Evolutionary conservation across 1,284 basidiomycete species (phyloP), one percentile per base, ranked within the genome.

Genomic region (Ustilago crameri): DNA sequence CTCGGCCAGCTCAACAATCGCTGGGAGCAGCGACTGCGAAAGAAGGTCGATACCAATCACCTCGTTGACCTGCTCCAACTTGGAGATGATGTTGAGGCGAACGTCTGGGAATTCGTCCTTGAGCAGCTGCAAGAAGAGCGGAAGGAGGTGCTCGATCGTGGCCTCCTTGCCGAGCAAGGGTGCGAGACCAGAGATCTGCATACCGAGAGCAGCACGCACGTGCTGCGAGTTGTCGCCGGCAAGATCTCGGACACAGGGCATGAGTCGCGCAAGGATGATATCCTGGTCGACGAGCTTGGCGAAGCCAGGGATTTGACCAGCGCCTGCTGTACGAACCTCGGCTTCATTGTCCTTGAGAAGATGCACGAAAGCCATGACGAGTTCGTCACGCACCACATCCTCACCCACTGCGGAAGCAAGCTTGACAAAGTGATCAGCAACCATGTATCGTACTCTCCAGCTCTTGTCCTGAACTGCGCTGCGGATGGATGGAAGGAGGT

Each of bases 31-130:
- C 65, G 93, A 96, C 82, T 97, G 94, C 5, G 94, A 95, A 46
- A 99, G 87, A 20, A 95, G 88, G 65, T 98, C 93, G 80, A 98
- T 97, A 46, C 97, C 96, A 74, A 99, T 98, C 37, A 98, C 96
- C 63, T 89, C 87, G 83, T 98, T 96, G 75, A 99, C 95, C 58
- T 91, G 91, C 85, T 99, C 96, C 48, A 99, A 88, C 85, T 98
- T 98, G 85, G 94, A 95, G 85, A 99, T 99, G 80, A 99, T 93
- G 85, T 99, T 98, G 74, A 98, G 86, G 68, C 96, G 89, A 34
- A 99, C 96, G 80, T 99, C 96, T 14, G 95, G 93, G 87, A 98
- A 98, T 81, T 99, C 96, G 82, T 99, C 96, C 86, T 98, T 98
- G 67, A 99, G 87, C 46, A 99, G 87, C 81, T 95, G 93, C 46